Conservation (phyloP, 108 stramenopile genomes). For the Cyclostephanos tholiformis region DNA sequence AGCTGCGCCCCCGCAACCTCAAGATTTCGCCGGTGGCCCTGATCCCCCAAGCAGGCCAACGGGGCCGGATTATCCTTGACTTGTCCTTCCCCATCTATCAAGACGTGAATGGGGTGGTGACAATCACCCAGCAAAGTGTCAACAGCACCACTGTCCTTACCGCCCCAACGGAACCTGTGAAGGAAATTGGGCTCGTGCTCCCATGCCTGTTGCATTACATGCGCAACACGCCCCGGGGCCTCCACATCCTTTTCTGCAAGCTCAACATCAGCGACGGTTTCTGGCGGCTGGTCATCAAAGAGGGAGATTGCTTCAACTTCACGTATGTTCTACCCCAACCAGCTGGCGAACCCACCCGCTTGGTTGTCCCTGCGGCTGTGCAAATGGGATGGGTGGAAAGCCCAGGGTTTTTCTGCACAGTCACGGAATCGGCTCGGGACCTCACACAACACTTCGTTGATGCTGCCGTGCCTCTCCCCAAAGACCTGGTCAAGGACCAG, state of each 20-base stretch:
- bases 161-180: background rate
- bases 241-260: background rate
- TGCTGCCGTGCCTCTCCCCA: background rate
- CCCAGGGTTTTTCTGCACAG: background rate
- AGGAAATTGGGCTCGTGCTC: background rate
- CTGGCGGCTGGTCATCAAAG: background rate
- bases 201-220: background rate
- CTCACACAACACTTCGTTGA: background rate
- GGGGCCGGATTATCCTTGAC: too few species aligned
- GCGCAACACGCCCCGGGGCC: background rate
- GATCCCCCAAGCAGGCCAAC: too few species aligned
- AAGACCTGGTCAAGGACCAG: background rate
- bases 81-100: too few species aligned
- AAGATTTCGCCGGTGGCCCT: too few species aligned
- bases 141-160: background rate
- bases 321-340: too few species aligned
- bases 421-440: background rate
- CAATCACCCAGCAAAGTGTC: too few species aligned
- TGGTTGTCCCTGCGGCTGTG: background rate
- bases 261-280: background rate
- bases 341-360: background rate
- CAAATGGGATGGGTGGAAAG: constrained; percentile 2
- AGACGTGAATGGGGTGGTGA: too few species aligned
- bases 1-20: too few species aligned
- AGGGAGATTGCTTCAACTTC: background rate